phyloP scores from a whole-genome alignment of 306 rosid genomes.

The Purshia tridentata region DNA sequence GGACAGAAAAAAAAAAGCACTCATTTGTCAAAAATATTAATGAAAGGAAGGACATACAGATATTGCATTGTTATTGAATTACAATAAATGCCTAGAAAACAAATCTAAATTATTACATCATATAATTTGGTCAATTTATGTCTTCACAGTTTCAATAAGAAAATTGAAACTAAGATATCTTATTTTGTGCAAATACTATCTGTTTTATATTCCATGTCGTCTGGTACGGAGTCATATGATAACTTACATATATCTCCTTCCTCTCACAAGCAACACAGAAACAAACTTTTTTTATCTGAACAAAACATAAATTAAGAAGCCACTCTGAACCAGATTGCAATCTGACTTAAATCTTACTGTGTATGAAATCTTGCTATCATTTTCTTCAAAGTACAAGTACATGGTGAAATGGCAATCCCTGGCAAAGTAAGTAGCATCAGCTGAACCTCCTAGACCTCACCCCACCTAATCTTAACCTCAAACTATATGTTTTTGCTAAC shows the following conservation, averaged over 20 bases:
- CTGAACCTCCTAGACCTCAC: not conserved
- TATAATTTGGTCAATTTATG: not conserved
- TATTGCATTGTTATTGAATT: not conserved
- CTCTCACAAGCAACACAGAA: not conserved
- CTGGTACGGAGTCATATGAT: not conserved
- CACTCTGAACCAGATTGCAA: not conserved
- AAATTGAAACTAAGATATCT: not conserved
- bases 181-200: not conserved
- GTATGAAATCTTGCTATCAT: not conserved
- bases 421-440: not conserved
- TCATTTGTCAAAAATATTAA: not conserved
- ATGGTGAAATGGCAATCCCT: not conserved
- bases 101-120: not conserved
- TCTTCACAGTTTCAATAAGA: not conserved
- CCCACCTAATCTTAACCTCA: not conserved
- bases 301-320: not conserved
- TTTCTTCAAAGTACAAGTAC: not conserved
- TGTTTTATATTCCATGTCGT: not conserved
- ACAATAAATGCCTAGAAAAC: not conserved
- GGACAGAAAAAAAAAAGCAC: constrained; percentile 9
- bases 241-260: not conserved
- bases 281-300: not conserved
- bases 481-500: too few species aligned
- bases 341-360: not conserved
- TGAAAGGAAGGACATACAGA: not conserved